These are phyloP conservation scores for Oropetium thomaeum DNA, from an alignment of 176 grass and related monocot genomes.

Conservation along the genomic window DNA sequence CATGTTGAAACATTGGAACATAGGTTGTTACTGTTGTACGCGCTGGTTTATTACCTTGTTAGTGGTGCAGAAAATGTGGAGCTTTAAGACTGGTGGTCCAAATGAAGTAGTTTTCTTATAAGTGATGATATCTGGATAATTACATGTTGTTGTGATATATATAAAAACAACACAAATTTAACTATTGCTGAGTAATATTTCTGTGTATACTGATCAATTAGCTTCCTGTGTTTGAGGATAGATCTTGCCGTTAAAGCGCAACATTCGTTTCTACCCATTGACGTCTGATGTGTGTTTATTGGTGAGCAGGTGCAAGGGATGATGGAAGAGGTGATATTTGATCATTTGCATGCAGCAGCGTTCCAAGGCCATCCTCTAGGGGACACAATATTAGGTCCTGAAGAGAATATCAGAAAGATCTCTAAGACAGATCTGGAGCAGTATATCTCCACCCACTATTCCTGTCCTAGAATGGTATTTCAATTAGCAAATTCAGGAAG, in stretches of 20 bases:
- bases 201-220: not conserved
- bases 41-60: conserved; percentile 11
- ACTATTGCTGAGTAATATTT: not conserved
- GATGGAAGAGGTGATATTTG: conserved; percentile 97
- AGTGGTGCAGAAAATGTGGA: not conserved
- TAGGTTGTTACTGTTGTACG: not conserved
- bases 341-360: conserved; percentile 89
- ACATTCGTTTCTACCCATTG: conserved; percentile 7
- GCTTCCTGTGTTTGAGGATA: not conserved
- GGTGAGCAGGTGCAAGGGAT: conserved; percentile 82
- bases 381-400: conserved; percentile 94
- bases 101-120: not conserved
- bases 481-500: conserved; percentile 10
- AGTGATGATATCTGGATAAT: not conserved
- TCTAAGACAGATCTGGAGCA: conserved; percentile 65
- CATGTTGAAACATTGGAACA: not conserved
- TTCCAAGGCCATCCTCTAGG: conserved; percentile 79
- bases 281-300: conserved; percentile 39
- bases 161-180: not conserved
- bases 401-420: conserved; percentile 75
- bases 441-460: conserved; percentile 94
- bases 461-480: conserved; percentile 82
- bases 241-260: not conserved
- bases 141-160: not conserved
- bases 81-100: not conserved